phyloP scores from a whole-genome alignment of 1,139 yeast species.

The Yamadazyma blattariae region DNA sequence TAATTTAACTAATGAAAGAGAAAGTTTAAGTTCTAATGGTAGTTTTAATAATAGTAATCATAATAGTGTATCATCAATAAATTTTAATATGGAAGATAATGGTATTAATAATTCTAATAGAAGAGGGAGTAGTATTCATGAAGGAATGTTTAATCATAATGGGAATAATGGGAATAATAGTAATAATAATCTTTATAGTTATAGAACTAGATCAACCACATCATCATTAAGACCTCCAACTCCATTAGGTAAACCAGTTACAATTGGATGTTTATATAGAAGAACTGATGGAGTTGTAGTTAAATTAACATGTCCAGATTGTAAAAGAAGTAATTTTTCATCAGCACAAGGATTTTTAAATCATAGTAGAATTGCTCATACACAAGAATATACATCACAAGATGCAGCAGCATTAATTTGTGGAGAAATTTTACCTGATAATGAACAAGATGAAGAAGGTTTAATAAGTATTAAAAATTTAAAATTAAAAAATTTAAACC shows the following conservation, averaged over 20 bases:
- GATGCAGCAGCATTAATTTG: conserved; percentile 74
- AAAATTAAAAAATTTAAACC: conserved; percentile 38
- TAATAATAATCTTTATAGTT: conserved; percentile 23
- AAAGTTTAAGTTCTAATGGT: conserved; percentile 4
- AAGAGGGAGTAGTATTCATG: too few species aligned
- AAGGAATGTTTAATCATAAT: too few species aligned
- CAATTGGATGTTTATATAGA: conserved; percentile 60
- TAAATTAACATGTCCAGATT: conserved; percentile 63
- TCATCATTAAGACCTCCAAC: conserved; percentile 43
- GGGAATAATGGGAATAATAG: neutral
- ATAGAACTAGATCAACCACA: conserved; percentile 50
- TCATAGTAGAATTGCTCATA: conserved; percentile 73
- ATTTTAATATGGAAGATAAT: neutral
- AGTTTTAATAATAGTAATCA: neutral
- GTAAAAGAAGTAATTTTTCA: conserved; percentile 67
- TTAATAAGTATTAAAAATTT: conserved; percentile 43
- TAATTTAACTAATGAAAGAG: neutral
- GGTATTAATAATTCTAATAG: too few species aligned
- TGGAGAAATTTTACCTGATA: conserved; percentile 56
- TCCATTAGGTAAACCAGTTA: conserved; percentile 16
- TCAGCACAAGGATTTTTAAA: conserved; percentile 80
- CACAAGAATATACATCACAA: conserved; percentile 68
- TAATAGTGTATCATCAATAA: neutral
- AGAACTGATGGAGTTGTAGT: conserved; percentile 74
- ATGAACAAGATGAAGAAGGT: conserved; percentile 61